phyloP scores from a whole-genome alignment of 192 early-diverging fungal species.

The Rhizophagus prolifer region DNA sequence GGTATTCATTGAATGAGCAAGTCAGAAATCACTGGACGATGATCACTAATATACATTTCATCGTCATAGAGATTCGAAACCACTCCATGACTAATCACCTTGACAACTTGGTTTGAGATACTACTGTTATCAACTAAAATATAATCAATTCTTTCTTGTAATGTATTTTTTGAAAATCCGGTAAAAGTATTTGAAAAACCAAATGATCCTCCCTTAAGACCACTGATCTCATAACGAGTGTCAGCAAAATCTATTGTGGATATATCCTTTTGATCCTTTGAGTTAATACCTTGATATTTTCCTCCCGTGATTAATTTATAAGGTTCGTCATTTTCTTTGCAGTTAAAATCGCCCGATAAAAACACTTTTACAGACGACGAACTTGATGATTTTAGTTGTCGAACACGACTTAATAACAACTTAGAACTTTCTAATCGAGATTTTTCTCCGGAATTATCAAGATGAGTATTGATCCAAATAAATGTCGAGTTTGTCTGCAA shows the following conservation, averaged over 20 bases:
- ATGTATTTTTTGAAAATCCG: conserved; percentile 28
- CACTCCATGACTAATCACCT: conserved; percentile 28
- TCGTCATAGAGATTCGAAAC: conserved; percentile 39
- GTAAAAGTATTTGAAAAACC: conserved; percentile 40
- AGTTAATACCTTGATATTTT: not conserved
- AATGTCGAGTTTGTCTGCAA: conserved; percentile 8
- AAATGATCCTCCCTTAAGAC: conserved; percentile 24
- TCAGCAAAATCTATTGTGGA: conserved; percentile 27
- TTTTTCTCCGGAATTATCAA: conserved; percentile 30
- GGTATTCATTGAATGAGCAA: conserved; percentile 13
- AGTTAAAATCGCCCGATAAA: conserved; percentile 39
- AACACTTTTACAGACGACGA: conserved; percentile 4
- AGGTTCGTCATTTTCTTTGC: conserved; percentile 26
- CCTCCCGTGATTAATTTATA: conserved; percentile 33
- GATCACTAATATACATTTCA: conserved; percentile 39
- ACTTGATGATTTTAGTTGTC: not conserved
- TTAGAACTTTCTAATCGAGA: conserved; percentile 34
- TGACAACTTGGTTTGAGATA: not conserved
- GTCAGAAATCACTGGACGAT: conserved; percentile 39
- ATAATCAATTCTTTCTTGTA: conserved; percentile 36
- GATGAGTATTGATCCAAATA: conserved; percentile 36
- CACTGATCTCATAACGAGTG: conserved; percentile 33
- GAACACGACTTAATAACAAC: conserved; percentile 28
- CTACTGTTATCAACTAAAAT: conserved; percentile 26
- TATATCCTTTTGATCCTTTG: not conserved